These are phyloP conservation scores for Metarhizium robertsii DNA, from an alignment of 2,329 filamentous ascomycete species.

Conservation along the genomic window DNA sequence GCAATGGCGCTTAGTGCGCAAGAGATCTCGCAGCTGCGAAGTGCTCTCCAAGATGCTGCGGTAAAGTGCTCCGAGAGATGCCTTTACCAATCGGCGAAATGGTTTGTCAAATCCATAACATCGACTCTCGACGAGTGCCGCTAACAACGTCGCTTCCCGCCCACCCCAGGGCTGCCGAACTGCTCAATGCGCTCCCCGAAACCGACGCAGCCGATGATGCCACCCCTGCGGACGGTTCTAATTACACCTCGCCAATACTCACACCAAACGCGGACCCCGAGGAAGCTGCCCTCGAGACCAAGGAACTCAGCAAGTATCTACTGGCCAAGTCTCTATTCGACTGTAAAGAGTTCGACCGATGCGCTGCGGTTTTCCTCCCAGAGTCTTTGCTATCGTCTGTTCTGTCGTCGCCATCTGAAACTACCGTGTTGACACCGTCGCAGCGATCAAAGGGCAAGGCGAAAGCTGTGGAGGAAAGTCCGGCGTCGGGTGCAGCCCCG, in stretches of 20 bases:
- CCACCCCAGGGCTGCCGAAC: conserved; percentile 72
- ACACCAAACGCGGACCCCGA: conserved; percentile 54
- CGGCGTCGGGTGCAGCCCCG: conserved; percentile 13
- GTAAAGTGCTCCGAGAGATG: conserved; percentile 90
- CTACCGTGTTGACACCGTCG: conserved; percentile 23
- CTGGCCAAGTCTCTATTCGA: conserved; percentile 93
- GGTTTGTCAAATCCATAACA: conserved; percentile 41
- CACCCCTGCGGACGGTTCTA: conserved; percentile 13
- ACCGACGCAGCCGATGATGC: conserved; percentile 39
- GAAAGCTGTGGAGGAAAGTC: conserved; percentile 15
- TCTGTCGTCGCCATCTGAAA: conserved; percentile 38
- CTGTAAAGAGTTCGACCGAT: conserved; percentile 89
- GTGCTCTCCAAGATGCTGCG: conserved; percentile 73
- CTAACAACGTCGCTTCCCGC: neutral
- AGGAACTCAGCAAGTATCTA: conserved; percentile 74
- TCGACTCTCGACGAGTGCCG: neutral
- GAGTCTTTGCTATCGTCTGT: conserved; percentile 64
- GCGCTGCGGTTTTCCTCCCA: conserved; percentile 81
- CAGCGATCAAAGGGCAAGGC: conserved; percentile 54
- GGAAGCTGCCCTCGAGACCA: conserved; percentile 68
- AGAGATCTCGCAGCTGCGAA: conserved; percentile 56
- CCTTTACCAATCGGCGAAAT: conserved; percentile 94
- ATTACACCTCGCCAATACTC: conserved; percentile 38
- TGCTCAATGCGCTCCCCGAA: conserved; percentile 73
- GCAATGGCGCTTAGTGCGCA: conserved; percentile 45